Conservation (phyloP, 1,284 basidiomycete species). For the Coriolopsis trogii region DNA sequence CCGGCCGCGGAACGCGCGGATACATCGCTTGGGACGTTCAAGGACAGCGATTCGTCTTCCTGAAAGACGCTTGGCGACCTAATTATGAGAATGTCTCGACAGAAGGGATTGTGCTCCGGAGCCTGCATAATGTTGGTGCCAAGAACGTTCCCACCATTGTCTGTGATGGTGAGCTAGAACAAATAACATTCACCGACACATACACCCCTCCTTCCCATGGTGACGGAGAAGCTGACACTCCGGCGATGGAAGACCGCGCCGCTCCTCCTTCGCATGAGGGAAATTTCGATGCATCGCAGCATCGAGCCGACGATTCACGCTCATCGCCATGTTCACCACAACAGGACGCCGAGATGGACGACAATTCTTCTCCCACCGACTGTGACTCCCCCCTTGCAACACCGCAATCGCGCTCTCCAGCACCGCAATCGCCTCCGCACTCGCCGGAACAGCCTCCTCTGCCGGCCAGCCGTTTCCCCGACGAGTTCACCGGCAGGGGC, state of each 20-base stretch:
- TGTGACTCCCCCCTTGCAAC: background rate
- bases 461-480: background rate
- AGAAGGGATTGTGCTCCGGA: background rate
- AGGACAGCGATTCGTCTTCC: background rate
- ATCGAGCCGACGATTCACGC: background rate
- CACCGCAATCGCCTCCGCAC: background rate
- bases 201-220: background rate
- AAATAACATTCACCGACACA: background rate
- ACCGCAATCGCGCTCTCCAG: background rate
- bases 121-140: background rate
- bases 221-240: background rate
- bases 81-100: background rate
- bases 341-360: background rate
- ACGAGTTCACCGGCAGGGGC: background rate
- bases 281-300: background rate
- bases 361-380: background rate
- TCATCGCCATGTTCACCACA: background rate
- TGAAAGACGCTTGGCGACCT: slow-evolving; percentile 7
- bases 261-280: too few relatives aligned
- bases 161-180: background rate
- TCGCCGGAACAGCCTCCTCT: background rate
- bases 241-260: background rate
- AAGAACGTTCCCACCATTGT: background rate
- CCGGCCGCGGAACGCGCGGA: slow-evolving; percentile 4
- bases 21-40: background rate